A percentile compares a stretch with the other conserved stretches of the same genome.
phyloP scores from a whole-genome alignment of 73 alveolate genomes.

The Blepharisma japonicum region DNA sequence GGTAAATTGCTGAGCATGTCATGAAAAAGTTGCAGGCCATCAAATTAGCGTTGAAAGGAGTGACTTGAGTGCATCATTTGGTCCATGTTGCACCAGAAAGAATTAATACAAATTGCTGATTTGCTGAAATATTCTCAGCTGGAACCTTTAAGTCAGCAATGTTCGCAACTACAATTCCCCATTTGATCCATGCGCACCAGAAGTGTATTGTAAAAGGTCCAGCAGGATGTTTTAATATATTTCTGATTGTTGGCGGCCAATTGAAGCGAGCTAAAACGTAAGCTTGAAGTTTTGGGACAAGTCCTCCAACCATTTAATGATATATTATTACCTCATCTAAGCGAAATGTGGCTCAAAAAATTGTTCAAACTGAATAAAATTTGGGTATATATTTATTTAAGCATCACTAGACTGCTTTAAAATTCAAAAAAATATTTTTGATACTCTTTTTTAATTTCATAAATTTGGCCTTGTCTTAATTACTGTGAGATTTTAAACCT shows the following conservation, averaged over 20 bases:
- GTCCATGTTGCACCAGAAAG: not conserved
- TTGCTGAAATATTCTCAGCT: constrained; percentile 8
- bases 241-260: not conserved
- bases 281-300: too few species aligned
- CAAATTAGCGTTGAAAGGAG: constrained; percentile 15
- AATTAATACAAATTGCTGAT: not conserved
- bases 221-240: constrained; percentile 20
- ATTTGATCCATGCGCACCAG: constrained; percentile 29
- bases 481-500: too few species aligned
- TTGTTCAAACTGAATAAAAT: too few species aligned
- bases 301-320: too few species aligned
- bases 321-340: too few species aligned
- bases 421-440: too few species aligned
- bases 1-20: constrained; percentile 28
- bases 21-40: constrained; percentile 28
- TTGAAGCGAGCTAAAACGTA: too few species aligned
- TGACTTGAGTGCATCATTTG: constrained; percentile 23
- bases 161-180: constrained; percentile 25
- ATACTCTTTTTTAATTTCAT: too few species aligned
- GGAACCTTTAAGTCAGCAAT: constrained; percentile 20
- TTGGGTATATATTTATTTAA: too few species aligned
- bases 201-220: constrained; percentile 32
- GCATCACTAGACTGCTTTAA: too few species aligned
- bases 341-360: too few species aligned
- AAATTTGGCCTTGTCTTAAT: too few species aligned